These are phyloP conservation scores for Phytophthora nicotianae DNA, from an alignment of 352 stramenopile genomes.

Conservation along the genomic window DNA sequence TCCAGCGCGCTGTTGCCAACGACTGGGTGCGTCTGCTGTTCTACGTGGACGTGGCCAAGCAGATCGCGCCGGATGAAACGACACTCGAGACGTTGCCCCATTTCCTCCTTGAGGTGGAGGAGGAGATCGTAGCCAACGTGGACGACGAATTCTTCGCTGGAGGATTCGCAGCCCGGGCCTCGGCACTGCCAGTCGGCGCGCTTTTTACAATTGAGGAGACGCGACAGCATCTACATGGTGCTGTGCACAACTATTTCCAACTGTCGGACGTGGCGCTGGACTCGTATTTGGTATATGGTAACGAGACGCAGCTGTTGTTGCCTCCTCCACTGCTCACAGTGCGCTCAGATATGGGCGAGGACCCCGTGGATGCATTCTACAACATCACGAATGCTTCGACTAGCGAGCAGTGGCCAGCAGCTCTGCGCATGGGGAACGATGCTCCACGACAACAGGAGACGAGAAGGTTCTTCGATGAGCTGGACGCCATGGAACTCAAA, in stretches of 20 bases:
- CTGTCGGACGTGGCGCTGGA: conserved; percentile 63
- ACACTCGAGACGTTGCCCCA: conserved; percentile 57
- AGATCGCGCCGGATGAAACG: conserved; percentile 15
- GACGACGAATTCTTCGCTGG: conserved; percentile 66
- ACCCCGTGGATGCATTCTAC: conserved; percentile 42
- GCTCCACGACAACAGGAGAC: conserved; percentile 38
- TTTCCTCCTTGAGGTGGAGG: conserved; percentile 68
- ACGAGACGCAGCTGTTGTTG: conserved; percentile 32
- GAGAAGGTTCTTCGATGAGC: conserved; percentile 63
- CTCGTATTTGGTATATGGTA: conserved; percentile 47
- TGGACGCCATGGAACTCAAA: conserved; percentile 68
- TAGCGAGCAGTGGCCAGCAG: conserved; percentile 53
- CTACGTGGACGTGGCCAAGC: conserved; percentile 55
- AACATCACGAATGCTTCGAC: conserved; percentile 45
- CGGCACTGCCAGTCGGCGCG: conserved; percentile 60
- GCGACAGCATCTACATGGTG: conserved; percentile 68
- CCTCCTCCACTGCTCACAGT: conserved; percentile 58
- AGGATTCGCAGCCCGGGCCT: conserved; percentile 56
- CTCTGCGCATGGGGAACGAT: conserved; percentile 38
- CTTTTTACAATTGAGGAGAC: conserved; percentile 80
- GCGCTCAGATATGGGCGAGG: conserved; percentile 35
- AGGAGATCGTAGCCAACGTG: conserved; percentile 69
- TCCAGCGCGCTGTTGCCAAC: conserved; percentile 64
- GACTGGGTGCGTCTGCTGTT: conserved; percentile 77
- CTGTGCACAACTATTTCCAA: conserved; percentile 63